Evolutionary conservation across 1,139 yeast genomes (phyloP).

Genomic region (Sugiyamaella novakii): DNA sequence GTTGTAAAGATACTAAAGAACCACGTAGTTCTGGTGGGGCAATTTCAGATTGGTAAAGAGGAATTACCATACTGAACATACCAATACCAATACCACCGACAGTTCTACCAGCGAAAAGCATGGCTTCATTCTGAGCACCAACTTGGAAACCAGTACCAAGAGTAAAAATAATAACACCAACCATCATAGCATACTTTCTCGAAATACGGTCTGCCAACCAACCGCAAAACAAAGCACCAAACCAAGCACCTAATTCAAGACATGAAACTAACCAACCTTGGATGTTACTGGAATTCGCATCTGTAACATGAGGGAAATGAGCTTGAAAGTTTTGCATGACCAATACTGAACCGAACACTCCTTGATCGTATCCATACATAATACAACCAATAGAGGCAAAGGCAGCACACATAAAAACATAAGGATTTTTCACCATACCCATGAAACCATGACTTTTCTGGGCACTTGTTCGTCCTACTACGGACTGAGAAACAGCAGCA

Average conservation of each 20-base stretch:
- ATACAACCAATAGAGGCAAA: conserved; percentile 41
- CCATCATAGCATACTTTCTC: conserved; percentile 50
- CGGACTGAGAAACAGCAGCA: conserved; percentile 30
- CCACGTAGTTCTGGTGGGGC: conserved; percentile 60
- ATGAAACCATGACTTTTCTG: conserved; percentile 19
- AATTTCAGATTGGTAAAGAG: conserved; percentile 66
- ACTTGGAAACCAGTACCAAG: conserved; percentile 65
- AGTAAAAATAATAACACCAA: conserved; percentile 57
- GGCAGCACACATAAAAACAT: conserved; percentile 45
- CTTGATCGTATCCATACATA: conserved; percentile 47
- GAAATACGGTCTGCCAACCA: conserved; percentile 35
- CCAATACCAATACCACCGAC: conserved; percentile 61
- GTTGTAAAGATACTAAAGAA: conserved; percentile 67
- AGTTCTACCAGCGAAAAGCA: conserved; percentile 40
- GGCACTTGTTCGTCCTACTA: conserved; percentile 29
- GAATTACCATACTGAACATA: conserved; percentile 58
- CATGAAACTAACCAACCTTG: conserved; percentile 40
- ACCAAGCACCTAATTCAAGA: conserved; percentile 39
- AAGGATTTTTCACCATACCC: conserved; percentile 29
- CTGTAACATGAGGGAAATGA: conserved; percentile 17
- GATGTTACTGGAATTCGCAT: conserved; percentile 42
- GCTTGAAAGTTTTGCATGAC: conserved; percentile 42
- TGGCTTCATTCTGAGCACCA: conserved; percentile 46
- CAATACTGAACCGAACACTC: conserved; percentile 54
- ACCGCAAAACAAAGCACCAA: conserved; percentile 37